Conservation (phyloP, 805 yeast genomes). For the Ogataea haglerorum region DNA sequence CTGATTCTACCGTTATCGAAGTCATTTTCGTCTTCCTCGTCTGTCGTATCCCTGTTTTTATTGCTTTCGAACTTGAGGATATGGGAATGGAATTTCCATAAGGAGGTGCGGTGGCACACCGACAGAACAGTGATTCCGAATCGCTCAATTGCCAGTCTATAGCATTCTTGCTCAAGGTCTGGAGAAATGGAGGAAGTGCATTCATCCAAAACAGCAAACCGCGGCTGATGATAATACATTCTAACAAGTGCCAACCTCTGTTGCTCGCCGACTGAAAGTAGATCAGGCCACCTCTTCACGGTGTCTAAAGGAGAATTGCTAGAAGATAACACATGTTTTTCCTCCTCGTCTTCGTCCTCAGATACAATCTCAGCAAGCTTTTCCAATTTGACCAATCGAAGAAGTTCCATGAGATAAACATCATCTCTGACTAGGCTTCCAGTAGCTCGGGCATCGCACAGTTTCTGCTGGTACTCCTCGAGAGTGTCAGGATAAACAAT, state of each 20-base stretch:
- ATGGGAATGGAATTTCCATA: conserved; percentile 88
- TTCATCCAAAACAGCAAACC: conserved; percentile 92
- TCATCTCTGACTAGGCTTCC: conserved; percentile 37
- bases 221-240: conserved; percentile 84
- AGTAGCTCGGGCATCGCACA: conserved; percentile 34
- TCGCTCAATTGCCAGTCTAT: conserved; percentile 66
- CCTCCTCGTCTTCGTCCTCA: conserved; percentile 19
- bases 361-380: conserved; percentile 46
- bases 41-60: not conserved
- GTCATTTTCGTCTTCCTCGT: conserved; percentile 6
- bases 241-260: conserved; percentile 93
- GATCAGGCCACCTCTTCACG: conserved; percentile 82
- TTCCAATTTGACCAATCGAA: conserved; percentile 55
- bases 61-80: conserved; percentile 58
- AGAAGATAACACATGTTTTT: conserved; percentile 1
- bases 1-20: conserved; percentile 11
- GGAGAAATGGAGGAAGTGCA: conserved; percentile 94
- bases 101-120: conserved; percentile 87
- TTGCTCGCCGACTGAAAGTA: conserved; percentile 86
- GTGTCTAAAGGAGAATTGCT: conserved; percentile 55
- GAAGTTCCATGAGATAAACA: conserved; percentile 48
- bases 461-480: conserved; percentile 45
- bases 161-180: conserved; percentile 87
- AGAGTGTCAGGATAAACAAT: conserved; percentile 81
- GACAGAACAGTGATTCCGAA: conserved; percentile 80